Evolutionary conservation across 2,329 filamentous ascomycete genomes (phyloP).

Genomic region (Aaosphaeria pasadenensis): DNA sequence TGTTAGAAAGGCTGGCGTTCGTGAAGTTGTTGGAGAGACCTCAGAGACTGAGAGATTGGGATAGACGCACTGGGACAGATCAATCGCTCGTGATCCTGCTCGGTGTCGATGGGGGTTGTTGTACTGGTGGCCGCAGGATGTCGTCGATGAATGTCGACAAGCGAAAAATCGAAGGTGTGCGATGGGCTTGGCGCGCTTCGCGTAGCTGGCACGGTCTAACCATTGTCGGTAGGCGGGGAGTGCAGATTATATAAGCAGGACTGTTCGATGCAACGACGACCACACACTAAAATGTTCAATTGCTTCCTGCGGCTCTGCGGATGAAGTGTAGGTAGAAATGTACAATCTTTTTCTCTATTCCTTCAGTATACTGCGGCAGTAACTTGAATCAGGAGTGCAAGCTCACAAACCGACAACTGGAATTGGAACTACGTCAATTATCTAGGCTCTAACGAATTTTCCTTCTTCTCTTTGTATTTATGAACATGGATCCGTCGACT

Average conservation of each 20-base stretch:
- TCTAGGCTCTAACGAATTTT: not conserved
- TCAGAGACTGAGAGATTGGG: not conserved
- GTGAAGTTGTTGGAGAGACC: too few relatives aligned
- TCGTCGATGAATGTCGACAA: constrained; percentile 19
- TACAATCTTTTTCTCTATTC: too few relatives aligned
- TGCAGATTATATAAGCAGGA: too few relatives aligned
- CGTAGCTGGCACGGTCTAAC: not conserved
- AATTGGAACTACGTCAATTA: not conserved
- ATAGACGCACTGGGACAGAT: constrained; percentile 27
- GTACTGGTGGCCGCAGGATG: constrained; percentile 29
- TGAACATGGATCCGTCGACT: constrained; percentile 6
- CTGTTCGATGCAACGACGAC: too few relatives aligned
- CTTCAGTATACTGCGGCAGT: too few relatives aligned
- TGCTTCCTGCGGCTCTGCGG: too few relatives aligned
- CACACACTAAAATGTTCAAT: too few relatives aligned
- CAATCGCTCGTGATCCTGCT: constrained; percentile 29
- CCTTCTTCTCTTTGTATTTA: not conserved
- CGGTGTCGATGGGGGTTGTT: constrained; percentile 23
- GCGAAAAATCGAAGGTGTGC: not conserved
- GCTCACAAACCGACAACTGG: not conserved
- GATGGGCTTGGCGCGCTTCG: constrained; percentile 3
- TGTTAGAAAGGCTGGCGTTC: too few relatives aligned
- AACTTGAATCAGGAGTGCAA: too few relatives aligned
- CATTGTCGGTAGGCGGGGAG: too few relatives aligned
- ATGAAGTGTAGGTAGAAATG: too few relatives aligned